Percentiles rank a stretch among this genome's conserved stretches.
These are phyloP conservation scores for Diacronema lutheri DNA, from an alignment of 78 protist genomes.

Conservation along the genomic window DNA sequence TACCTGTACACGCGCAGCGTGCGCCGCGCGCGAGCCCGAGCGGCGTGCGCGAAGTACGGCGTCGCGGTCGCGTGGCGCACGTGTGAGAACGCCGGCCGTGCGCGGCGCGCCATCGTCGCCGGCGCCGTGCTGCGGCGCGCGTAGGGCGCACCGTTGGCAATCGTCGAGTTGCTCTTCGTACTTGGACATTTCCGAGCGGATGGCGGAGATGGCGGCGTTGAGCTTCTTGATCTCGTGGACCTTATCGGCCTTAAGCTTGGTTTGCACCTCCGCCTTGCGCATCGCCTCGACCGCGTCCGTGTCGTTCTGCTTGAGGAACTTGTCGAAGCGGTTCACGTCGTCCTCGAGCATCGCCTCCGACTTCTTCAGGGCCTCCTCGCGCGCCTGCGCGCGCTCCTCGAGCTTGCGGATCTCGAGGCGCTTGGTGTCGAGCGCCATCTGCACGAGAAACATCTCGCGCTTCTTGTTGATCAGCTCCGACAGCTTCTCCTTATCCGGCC, in stretches of 20 bases:
- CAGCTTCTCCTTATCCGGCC: slow-evolving; percentile 58
- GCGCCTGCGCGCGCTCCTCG: slow-evolving; percentile 56
- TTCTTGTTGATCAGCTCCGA: slow-evolving; percentile 62
- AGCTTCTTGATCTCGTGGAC: slow-evolving; percentile 65
- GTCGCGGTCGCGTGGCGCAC: no score
- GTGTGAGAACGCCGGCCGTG: no score
- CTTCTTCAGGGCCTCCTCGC: slow-evolving; percentile 42
- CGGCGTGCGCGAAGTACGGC: no score
- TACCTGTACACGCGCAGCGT: no score
- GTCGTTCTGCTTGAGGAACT: slow-evolving; percentile 57
- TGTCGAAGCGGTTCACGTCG: slow-evolving; percentile 51
- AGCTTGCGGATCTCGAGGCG: slow-evolving; percentile 64
- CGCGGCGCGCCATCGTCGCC: no score
- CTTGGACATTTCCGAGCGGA: slow-evolving; percentile 56
- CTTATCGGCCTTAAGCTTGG: slow-evolving; percentile 54
- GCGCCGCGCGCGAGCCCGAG: no score
- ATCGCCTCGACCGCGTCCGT: slow-evolving; percentile 59
- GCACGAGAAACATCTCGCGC: slow-evolving; percentile 72
- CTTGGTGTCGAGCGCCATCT: slow-evolving; percentile 64
- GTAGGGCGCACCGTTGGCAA: slow-evolving; percentile 25
- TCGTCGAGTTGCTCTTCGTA: slow-evolving; percentile 67
- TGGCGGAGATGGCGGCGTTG: slow-evolving; percentile 34
- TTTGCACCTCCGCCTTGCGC: slow-evolving; percentile 19
- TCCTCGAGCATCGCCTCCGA: slow-evolving; percentile 49
- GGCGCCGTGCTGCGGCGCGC: no score